A percentile compares a stretch with the other conserved stretches of the same genome.
Conservation (phyloP, 2,329 filamentous ascomycete genomes). For the Dothistroma pini region DNA sequence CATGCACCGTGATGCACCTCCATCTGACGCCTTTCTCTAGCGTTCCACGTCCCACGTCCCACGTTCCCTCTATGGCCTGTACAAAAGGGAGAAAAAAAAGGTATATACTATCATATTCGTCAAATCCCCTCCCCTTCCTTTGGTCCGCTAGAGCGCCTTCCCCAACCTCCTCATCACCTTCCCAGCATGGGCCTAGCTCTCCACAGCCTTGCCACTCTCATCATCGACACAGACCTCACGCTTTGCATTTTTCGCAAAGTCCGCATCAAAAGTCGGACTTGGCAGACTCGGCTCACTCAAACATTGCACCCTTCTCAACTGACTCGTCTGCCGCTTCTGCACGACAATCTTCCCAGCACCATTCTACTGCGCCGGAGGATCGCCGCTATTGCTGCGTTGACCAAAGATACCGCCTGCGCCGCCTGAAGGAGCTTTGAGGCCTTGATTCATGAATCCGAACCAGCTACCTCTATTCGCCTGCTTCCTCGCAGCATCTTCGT, state of each 20-base stretch:
- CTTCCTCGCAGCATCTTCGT: conserved; percentile 41
- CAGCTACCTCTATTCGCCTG: conserved; percentile 46
- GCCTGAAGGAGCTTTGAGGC: background rate
- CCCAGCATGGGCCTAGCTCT: too few relatives aligned
- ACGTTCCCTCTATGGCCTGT: too few relatives aligned
- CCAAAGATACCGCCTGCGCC: background rate
- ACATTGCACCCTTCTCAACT: background rate
- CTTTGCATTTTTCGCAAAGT: background rate
- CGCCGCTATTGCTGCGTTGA: conserved; percentile 3
- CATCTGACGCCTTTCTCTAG: too few relatives aligned
- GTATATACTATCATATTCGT: too few relatives aligned
- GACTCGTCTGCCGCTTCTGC: background rate
- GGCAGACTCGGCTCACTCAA: conserved; percentile 2
- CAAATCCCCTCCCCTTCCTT: too few relatives aligned
- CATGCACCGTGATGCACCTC: too few relatives aligned
- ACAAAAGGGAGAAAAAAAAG: too few relatives aligned
- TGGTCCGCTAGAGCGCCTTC: too few relatives aligned
- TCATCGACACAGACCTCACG: too few relatives aligned
- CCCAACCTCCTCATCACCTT: too few relatives aligned
- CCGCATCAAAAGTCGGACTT: background rate
- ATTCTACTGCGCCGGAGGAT: conserved; percentile 7
- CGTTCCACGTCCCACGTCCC: too few relatives aligned
- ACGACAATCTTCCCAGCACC: background rate
- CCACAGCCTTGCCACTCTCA: too few relatives aligned
- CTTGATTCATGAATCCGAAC: conserved; percentile 47